Percentiles rank a stretch among this genome's conserved stretches.
These are phyloP conservation scores for Trapa bicornis DNA, from an alignment of 345 rosid species.

Conservation along the genomic window DNA sequence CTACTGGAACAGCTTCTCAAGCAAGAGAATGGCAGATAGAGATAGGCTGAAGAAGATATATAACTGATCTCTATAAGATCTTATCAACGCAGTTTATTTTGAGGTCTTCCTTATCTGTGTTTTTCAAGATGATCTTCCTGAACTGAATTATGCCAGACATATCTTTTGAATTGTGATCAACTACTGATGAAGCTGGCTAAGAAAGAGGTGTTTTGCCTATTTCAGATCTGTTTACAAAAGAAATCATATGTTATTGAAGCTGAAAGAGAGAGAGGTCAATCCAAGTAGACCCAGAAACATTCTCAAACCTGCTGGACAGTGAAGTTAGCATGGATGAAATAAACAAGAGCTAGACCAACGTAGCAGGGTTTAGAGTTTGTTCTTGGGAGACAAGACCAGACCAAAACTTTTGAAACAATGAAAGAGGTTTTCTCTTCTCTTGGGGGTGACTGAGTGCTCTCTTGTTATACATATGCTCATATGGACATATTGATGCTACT, in stretches of 20 bases:
- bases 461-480: background rate
- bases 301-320: slow-evolving; percentile 1
- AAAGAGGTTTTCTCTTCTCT: background rate
- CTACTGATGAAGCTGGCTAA: no score
- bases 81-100: no score
- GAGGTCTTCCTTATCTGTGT: no score
- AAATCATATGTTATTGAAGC: background rate
- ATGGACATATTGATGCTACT: background rate
- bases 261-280: background rate
- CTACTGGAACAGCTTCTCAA: background rate
- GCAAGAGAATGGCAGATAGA: background rate
- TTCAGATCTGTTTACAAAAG: no score
- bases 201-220: no score
- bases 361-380: background rate
- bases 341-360: background rate
- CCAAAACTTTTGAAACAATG: background rate
- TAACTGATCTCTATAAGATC: background rate
- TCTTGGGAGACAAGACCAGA: background rate
- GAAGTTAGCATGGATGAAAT: background rate
- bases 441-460: background rate
- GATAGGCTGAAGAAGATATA: background rate
- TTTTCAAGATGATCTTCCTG: no score
- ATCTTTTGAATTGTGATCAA: no score
- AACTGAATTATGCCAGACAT: no score
- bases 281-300: background rate